phyloP scores from a whole-genome alignment of 2,329 filamentous ascomycete genomes.

The Verticillium alfalfae region DNA sequence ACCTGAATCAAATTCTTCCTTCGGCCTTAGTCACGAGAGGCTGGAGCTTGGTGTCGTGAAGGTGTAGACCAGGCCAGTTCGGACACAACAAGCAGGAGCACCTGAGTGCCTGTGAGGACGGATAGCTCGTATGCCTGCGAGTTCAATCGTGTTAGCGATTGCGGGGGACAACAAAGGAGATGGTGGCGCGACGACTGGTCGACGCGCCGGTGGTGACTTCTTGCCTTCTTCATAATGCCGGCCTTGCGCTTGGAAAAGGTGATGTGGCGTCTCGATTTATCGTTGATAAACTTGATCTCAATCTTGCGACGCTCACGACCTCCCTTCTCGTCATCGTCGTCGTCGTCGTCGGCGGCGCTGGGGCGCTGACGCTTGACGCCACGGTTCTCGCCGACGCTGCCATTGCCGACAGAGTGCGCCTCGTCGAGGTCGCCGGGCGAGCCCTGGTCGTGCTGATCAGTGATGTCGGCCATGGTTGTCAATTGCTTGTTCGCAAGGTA shows the following conservation, averaged over 20 bases:
- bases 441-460: constrained; percentile 71
- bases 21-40: constrained; percentile 97
- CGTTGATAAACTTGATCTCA: constrained; percentile 99
- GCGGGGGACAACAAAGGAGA: constrained; percentile 1
- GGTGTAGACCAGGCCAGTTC: constrained; percentile 97
- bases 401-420: constrained; percentile 60
- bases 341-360: constrained; percentile 83
- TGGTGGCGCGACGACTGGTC: neutral
- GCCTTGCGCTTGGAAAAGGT: constrained; percentile 99
- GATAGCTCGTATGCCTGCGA: constrained; percentile 90
- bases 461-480: constrained; percentile 69
- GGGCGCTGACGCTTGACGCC: constrained; percentile 87
- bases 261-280: constrained; percentile 98
- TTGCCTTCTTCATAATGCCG: constrained; percentile 99
- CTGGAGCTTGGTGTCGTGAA: constrained; percentile 97
- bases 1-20: constrained; percentile 99
- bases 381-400: constrained; percentile 61
- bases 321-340: constrained; percentile 96
- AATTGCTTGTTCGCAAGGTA: constrained; percentile 13
- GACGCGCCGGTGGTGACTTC: constrained; percentile 6
- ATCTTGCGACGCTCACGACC: constrained; percentile 98
- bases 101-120: constrained; percentile 95
- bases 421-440: constrained; percentile 72
- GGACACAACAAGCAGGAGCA: constrained; percentile 90
- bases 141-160: constrained; percentile 8